Conservation (phyloP, 2,329 filamentous ascomycete species). For the Scedosporium minutisporum region DNA sequence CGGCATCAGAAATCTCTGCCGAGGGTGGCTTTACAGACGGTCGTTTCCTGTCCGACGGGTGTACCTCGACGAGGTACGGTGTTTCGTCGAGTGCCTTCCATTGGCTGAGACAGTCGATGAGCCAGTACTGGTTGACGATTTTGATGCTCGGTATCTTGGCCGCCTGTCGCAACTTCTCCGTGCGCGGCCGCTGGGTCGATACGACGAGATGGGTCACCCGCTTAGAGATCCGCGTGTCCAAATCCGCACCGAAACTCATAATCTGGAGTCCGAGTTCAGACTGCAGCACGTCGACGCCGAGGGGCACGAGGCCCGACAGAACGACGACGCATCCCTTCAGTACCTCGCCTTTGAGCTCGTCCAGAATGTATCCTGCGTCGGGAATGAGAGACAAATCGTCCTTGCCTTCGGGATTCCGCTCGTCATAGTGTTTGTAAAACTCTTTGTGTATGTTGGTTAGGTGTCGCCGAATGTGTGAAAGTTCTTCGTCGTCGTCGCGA, state of each 20-base stretch:
- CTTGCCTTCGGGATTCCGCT: constrained; percentile 16
- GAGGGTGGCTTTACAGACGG: constrained; percentile 19
- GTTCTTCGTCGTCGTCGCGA: constrained; percentile 78
- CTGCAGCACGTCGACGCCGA: constrained; percentile 66
- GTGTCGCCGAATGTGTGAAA: constrained; percentile 66
- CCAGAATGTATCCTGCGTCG: constrained; percentile 78
- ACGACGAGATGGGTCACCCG: constrained; percentile 68
- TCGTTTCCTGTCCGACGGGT: constrained; percentile 50
- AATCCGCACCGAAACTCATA: constrained; percentile 69
- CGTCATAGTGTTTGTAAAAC: constrained; percentile 79
- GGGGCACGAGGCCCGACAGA: constrained; percentile 80
- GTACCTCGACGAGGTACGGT: constrained; percentile 67
- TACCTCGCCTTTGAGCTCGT: constrained; percentile 66
- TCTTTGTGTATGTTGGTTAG: constrained; percentile 64
- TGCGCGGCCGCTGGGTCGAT: constrained; percentile 61
- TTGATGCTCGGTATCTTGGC: constrained; percentile 70
- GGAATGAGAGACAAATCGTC: constrained; percentile 51
- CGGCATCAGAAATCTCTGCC: constrained; percentile 18
- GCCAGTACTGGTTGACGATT: constrained; percentile 88
- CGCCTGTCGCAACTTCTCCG: constrained; percentile 84
- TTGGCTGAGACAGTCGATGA: constrained; percentile 71
- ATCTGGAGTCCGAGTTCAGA: constrained; percentile 86
- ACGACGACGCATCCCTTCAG: constrained; percentile 70
- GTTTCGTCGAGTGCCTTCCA: constrained; percentile 75
- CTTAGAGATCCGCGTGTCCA: constrained; percentile 46